Evolutionary conservation across 257 asterid species (phyloP), one percentile per base, ranked within the genome.

Genomic region (Solanum pimpinellifolium): DNA sequence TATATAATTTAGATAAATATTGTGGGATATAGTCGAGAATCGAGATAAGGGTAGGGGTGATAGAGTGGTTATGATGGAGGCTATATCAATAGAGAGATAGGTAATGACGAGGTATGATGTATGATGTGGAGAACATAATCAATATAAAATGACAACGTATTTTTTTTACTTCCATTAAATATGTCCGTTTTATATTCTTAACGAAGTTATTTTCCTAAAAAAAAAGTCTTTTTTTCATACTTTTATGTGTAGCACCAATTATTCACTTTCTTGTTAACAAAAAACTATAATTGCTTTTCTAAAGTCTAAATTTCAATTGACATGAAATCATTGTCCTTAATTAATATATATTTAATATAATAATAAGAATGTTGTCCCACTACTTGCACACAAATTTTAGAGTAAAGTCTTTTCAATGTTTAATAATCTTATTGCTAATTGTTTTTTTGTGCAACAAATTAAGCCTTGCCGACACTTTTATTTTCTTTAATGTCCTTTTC

Each of bases 341-440:
- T 27, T 46, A 46, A 44, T 14, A n/a, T 60, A 9, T 44, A 25
- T 39, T 39, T 52, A 44, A 27, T 46, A 46, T 27, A 25, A 78
- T 13, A 25, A 27, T n/a, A 13, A 78, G 42, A 78, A 78, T 46
- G 84, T 15, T 46, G 84, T 46, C 66, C 42, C 84, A 78, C 84
- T 44, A 44, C 25, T 44, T 44, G 2, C 2, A 46, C 27, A 77
- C 83, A 77, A 77, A 42, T 42, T 42, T 0, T n/a, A 25, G 14
- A 42, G n/a, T 76, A 4, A 33, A 77, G 15, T 13, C 25, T 77
- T 77, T 3, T 77, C 37, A 7, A 44, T 77, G 83, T 77, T 4
- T 46, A 13, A 44, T 42, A 78, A 78, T 78, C 10, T n/a, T 46
- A 46, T 78, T 78, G 65, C 25, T 78, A 78, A 78, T 27, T 25